Evolutionary conservation across 2,329 filamentous ascomycete genomes (phyloP), one percentile per base, ranked within the genome.

Genomic region (Dactylellina haptotyla): DNA sequence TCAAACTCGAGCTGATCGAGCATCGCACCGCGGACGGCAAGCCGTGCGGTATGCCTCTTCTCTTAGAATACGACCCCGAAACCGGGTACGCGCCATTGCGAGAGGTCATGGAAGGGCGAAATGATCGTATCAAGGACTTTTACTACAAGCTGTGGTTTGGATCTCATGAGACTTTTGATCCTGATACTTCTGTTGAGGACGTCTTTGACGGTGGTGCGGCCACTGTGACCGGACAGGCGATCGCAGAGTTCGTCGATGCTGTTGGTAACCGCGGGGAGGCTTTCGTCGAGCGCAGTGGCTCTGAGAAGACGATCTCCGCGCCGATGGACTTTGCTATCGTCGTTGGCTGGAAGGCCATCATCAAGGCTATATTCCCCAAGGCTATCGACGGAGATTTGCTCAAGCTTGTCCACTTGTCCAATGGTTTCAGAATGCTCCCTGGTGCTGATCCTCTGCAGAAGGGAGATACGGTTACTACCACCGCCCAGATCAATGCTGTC

Each of bases 321-420:
- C 95, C 96, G 30, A 99, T 99, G 95, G 95, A 99, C 82, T 99
- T 97, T 79, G 93, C 93, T 76, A 97, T 97, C 77, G 93, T 97
- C n/a, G 90, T 96, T 56, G 93, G 93, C 75, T 97, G 93, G 93
- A 98, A 99, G 84, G 95, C 95, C 45, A 99, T 99, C 79, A 99
- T 93, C 9, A 98, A 98, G 86, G 95, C 95, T 12, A 99, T 99
- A 82, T 99, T 99, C 86, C 95, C 95, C 76, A 89, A 93, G 77
- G 92, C 89, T 75, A 98, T 99, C 78, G 95, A 99, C 78, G 95
- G 96, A 76, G 95, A 99, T 80, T 85, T 99, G 61, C 86, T 99
- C 75, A 97, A 96, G 84, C 88, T 99, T 61, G 94, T 99, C 10
- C 95, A 99, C 83, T 83, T 99, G 75, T 98, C 95, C 53, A 99